These are phyloP conservation scores for Phyllachora maydis DNA, from an alignment of 2,329 filamentous ascomycete species.

Conservation along the genomic window DNA sequence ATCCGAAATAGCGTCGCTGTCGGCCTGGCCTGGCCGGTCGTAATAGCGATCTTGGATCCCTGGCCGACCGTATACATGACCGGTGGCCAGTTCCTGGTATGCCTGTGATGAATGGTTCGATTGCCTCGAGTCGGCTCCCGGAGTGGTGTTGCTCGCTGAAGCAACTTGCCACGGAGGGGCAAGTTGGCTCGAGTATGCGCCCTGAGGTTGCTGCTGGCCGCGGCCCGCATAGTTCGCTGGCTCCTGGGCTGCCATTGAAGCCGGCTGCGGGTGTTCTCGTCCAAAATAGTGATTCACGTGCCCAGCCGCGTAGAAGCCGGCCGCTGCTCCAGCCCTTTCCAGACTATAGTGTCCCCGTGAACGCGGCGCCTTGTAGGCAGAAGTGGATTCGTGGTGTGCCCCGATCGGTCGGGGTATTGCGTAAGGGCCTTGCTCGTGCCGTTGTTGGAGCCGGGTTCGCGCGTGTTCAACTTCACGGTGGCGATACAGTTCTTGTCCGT, in stretches of 20 bases:
- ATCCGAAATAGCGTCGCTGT: conserved; percentile 3
- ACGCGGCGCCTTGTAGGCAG: conserved; percentile 12
- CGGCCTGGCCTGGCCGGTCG: conserved; percentile 3
- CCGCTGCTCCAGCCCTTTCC: conserved; percentile 5
- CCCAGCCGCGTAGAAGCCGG: too few species aligned
- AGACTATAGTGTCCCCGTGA: conserved; percentile 13
- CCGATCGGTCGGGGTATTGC: conserved; percentile 5
- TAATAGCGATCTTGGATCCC: conserved; percentile 2
- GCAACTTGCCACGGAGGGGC: conserved; percentile 10
- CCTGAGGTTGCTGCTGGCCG: conserved; percentile 7
- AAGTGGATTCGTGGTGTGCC: conserved; percentile 16
- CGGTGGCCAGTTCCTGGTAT: conserved; percentile 7
- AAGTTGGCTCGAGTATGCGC: too few species aligned
- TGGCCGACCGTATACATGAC: conserved; percentile 3
- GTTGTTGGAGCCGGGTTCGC: conserved; percentile 3
- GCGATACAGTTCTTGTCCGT: conserved; percentile 3
- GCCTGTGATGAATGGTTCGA: conserved; percentile 13
- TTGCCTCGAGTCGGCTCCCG: conserved; percentile 38
- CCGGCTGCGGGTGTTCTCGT: conserved; percentile 3
- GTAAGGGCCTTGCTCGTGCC: conserved; percentile 6
- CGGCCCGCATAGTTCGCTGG: conserved; percentile 6
- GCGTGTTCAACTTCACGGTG: neutral
- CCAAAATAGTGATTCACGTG: too few species aligned
- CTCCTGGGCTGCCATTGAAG: conserved; percentile 2
- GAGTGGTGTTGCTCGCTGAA: conserved; percentile 6